phyloP scores from a whole-genome alignment of 306 rosid species.

The Gastrolobium villosum region DNA sequence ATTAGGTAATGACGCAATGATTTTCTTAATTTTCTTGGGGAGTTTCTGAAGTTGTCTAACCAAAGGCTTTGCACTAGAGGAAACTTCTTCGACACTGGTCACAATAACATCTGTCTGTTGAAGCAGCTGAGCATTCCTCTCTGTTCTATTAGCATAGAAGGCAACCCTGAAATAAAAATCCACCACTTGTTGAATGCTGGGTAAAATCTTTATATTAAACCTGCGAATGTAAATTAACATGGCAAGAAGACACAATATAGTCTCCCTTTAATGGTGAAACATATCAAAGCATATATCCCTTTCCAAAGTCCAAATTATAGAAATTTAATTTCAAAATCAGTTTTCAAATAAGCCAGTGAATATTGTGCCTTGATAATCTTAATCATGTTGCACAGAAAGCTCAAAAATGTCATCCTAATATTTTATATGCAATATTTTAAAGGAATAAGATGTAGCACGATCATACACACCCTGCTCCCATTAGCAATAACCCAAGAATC shows the following conservation, averaged over 20 bases:
- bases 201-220: slow-evolving; percentile 18
- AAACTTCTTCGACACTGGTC: slow-evolving; percentile 84
- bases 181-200: slow-evolving; percentile 48
- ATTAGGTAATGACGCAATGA: slow-evolving; percentile 85
- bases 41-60: slow-evolving; percentile 75
- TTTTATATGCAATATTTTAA: slow-evolving; percentile 26
- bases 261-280: slow-evolving; percentile 25
- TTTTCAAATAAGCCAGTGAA: slow-evolving; percentile 40
- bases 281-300: slow-evolving; percentile 26
- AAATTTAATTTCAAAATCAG: slow-evolving; percentile 33
- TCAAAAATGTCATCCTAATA: slow-evolving; percentile 29
- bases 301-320: slow-evolving; percentile 2
- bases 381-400: slow-evolving; percentile 30
- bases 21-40: slow-evolving; percentile 78
- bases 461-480: slow-evolving; percentile 90
- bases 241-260: slow-evolving; percentile 24
- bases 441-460: slow-evolving; percentile 47
- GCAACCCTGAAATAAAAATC: slow-evolving; percentile 70
- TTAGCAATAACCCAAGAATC: slow-evolving; percentile 75
- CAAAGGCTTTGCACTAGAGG: slow-evolving; percentile 82
- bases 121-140: slow-evolving; percentile 71
- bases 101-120: slow-evolving; percentile 75
- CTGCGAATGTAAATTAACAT: slow-evolving; percentile 28
- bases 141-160: slow-evolving; percentile 77
- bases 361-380: slow-evolving; percentile 28